Base-by-base conservation (phyloP, 169 alveolate genomes). In the Plasmodium cynomolgi region DNA sequence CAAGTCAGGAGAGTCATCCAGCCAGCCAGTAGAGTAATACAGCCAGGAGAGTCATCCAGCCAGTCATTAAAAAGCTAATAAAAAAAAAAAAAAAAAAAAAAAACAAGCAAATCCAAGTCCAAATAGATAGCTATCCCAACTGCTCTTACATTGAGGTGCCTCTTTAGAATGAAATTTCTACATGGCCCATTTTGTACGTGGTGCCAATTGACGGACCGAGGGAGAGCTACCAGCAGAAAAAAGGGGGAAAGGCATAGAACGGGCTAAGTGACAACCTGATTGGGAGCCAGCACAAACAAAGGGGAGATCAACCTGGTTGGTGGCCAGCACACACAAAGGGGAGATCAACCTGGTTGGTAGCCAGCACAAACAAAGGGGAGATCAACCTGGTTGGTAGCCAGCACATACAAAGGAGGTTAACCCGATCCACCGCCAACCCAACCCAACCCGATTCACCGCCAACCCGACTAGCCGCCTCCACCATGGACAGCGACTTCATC, bases 401-500 rank as follows among this genome's bases (percentile, higher is more conserved):
- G n/a, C n/a, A 37, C 44, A 37, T 0, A 6, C 44, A 3, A 37
- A 37, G 44, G n/a, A 37, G 44, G 4, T 37, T 7, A 2, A 37
- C 44, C 44, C 44, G 44, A 6, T 37, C 44, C 44, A 37, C 29
- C 29, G 72, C n/a, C 23, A 56, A 7, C 11, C 17, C 11, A 5
- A 7, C 58, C 11, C 5, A 44, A 5, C 26, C 72, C 7, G 29
- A 13, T n/a, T 15, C 72, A 56, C 8, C n/a, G 72, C 7, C 29
- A 56, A 62, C 37, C 29, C 34, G 8, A 68, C 37, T 0, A 0
- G 17, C 41, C 15, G 1, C 37, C 34, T 9, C 33, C 37, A 86
- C 31, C 34, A 88, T 88, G 94, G 94, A 88, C 56, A 88, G 94
- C 37, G 94, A 88, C 72, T 23, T 88, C 20, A 68, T 88, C 26